Evolutionary conservation across 208 protist genomes (phyloP), one percentile per base, ranked within the genome.

Genomic region (Phytomonas francai): DNA sequence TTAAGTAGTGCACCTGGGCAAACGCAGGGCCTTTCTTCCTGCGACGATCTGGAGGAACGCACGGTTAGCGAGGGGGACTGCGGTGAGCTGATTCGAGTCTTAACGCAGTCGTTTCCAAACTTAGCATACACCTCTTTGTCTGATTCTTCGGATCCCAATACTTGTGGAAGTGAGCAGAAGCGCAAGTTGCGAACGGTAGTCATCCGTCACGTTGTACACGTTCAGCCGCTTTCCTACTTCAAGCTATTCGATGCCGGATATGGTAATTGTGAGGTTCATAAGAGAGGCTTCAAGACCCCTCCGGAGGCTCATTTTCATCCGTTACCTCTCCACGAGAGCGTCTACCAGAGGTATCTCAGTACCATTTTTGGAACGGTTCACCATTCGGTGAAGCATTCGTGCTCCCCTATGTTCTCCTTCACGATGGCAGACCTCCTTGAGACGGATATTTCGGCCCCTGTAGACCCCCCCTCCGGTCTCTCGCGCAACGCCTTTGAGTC

Each of bases 171-270:
- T 2, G 22, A 16, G 2, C 5, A 65, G 14, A 6, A 16, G 11
- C 73, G 30, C 33, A 56, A 59, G 31, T 64, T 57, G 31, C 81
- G 81, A 31, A 73, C 72, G 58, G 57, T 83, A 22, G 57, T 64
- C 27, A 62, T 87, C 19, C 81, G 75, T 3, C 78, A 83, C 32
- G 81, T 72, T 4, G 67, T 79, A 5, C 81, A 87, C 36, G 68
- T 87, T 27, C 81, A 87, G 56, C 81, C 81, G 1, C 11, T 11
- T 0, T 74, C 76, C 14, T 87, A 75, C 68, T 87, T 87, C 49
- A 36, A 63, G 3, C 12, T 67, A 0, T 76, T 79, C 59, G 11
- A 27, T 31, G 56, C 56, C 7, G 28, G 7, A 30, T 8, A 9
- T 59, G 3, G 7, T 25, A 27, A 12, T 30, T 31, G 5, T 11